Conservation (phyloP, 176 grass and related monocot genomes). For the Oryza brachyantha region DNA sequence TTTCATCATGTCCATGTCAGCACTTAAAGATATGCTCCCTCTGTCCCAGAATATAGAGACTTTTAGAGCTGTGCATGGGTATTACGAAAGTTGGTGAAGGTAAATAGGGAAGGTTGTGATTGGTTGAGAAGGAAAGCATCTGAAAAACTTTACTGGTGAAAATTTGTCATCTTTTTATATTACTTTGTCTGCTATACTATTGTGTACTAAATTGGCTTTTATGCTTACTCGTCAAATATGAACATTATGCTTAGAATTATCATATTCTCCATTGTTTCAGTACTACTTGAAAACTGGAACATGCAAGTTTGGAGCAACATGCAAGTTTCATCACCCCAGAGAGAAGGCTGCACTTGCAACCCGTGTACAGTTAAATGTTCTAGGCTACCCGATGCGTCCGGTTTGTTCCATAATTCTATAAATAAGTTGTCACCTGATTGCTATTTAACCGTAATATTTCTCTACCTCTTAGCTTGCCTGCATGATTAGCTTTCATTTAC, state of each 20-base stretch:
- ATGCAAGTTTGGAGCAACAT: constrained; percentile 85
- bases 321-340: constrained; percentile 80
- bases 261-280: constrained; percentile 32
- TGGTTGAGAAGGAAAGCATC: too few species aligned
- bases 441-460: neutral
- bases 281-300: constrained; percentile 83
- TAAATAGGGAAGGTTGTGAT: too few species aligned
- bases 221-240: neutral
- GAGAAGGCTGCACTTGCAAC: constrained; percentile 64
- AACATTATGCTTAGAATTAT: constrained; percentile 9
- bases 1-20: neutral
- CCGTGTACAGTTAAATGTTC: constrained; percentile 57
- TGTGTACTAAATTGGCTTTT: constrained; percentile 6
- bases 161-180: constrained; percentile 22
- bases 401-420: constrained; percentile 42
- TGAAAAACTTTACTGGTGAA: too few species aligned
- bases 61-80: too few species aligned
- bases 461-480: constrained; percentile 9
- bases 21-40: neutral
- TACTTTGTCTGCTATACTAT: constrained; percentile 5
- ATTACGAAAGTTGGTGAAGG: too few species aligned
- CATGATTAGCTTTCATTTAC: constrained; percentile 27
- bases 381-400: constrained; percentile 68
- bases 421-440: neutral
- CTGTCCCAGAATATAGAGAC: too few species aligned